Percentiles rank a stretch among this genome's conserved stretches.
These are phyloP conservation scores for Noccaea caerulescens DNA, from an alignment of 345 rosid species.

Conservation along the genomic window DNA sequence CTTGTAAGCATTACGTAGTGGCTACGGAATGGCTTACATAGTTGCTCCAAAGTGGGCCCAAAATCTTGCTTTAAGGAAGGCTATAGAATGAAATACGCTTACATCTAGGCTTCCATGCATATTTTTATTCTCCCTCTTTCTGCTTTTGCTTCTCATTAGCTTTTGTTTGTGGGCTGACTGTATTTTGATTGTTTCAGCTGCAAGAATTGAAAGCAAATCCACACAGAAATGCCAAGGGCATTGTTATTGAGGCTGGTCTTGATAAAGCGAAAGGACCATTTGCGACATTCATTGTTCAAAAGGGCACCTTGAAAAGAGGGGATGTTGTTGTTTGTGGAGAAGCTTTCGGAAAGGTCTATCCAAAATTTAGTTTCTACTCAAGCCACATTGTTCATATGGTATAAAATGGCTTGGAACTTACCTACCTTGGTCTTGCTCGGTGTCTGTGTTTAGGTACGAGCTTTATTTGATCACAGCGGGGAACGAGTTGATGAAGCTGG, in stretches of 20 bases:
- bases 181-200: conserved; percentile 60
- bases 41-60: conserved; percentile 13
- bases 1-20: conserved; percentile 5
- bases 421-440: conserved; percentile 24
- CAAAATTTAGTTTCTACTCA: conserved; percentile 28
- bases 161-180: conserved; percentile 37
- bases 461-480: conserved; percentile 84
- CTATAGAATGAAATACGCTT: conserved; percentile 13
- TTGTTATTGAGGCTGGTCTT: conserved; percentile 92
- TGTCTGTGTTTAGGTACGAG: conserved; percentile 69
- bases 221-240: conserved; percentile 90
- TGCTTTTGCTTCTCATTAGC: conserved; percentile 26
- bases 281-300: conserved; percentile 92
- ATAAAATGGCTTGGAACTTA: conserved; percentile 28
- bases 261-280: conserved; percentile 91
- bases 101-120: conserved; percentile 12
- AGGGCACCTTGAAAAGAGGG: conserved; percentile 91
- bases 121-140: conserved; percentile 2
- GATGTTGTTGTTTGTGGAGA: conserved; percentile 92
- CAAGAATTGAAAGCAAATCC: conserved; percentile 99
- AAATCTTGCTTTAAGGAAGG: conserved; percentile 24
- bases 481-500: conserved; percentile 84
- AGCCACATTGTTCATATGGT: conserved; percentile 18
- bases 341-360: conserved; percentile 93
- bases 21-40: conserved; percentile 14